Base-by-base conservation (phyloP, 108 stramenopile species). In the Cylindrotheca fusiformis region DNA sequence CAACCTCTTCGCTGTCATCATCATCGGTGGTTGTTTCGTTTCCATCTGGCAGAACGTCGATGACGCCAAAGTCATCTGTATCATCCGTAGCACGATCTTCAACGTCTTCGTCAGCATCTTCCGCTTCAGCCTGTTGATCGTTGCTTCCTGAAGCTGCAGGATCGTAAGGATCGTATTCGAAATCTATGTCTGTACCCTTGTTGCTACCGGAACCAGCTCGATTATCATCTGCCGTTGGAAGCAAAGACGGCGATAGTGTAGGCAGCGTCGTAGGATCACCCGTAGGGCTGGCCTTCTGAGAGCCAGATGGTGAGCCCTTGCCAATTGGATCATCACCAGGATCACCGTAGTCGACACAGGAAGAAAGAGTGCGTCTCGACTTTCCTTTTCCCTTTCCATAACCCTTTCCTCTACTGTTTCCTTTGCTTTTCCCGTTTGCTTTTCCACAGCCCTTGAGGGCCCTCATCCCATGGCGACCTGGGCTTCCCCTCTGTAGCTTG, bases 111-210 rank as follows among this genome's bases (percentile, higher is more conserved):
- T 51, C 20, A 3, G 25, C 46, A 25, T 56, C 54, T 17, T 47
- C 52, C 4, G 52, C 14, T 5, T 14, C 36, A n/a, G n/a, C n/a
- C n/a, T n/a, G n/a, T 6, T 14, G 36, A 14, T 61, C 60, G 25
- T 67, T 67, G 65, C 55, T 67, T 19, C 63, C 52, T 24, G 49
- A 48, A 12, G 63, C 48, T 19, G 29, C 30, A n/a, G n/a, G n/a
- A n/a, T n/a, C n/a, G 28, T 57, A 67, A 12, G 23, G 12, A 18
- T 67, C 55, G 44, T 67, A 67, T 4, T 46, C 55, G 12, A 44
- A 18, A 25, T 48, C 55, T 3, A 67, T 25, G 36, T 67, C 65
- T 27, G 45, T 17, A n/a, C 49, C 23, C 26, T 63, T 20, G 49
- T 63, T 63, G 29, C 49, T 63, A 12, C 61, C 61, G 2, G 4